Percentiles rank a stretch among this genome's conserved stretches.
phyloP scores from a whole-genome alignment of 1,139 yeast species.

The Suhomyces yuchorum region DNA sequence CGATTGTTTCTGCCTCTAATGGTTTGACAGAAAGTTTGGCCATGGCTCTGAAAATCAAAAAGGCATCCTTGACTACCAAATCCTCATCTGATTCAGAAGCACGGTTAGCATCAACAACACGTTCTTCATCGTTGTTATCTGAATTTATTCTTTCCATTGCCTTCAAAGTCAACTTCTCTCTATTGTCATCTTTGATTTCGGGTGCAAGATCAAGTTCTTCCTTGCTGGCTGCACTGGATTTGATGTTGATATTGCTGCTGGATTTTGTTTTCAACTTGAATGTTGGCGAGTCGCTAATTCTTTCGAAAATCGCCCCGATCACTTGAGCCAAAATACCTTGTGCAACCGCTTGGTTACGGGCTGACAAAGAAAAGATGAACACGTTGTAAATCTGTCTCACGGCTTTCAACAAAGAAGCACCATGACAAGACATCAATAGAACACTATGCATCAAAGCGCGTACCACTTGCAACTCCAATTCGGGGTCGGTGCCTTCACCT shows the following conservation, averaged over 20 bases:
- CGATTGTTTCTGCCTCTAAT: slow-evolving; percentile 68
- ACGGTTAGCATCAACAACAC: slow-evolving; percentile 50
- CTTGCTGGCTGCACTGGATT: slow-evolving; percentile 23
- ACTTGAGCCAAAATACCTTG: slow-evolving; percentile 95
- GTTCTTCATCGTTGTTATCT: slow-evolving; percentile 50
- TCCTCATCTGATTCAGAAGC: slow-evolving; percentile 60
- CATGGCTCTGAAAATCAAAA: slow-evolving; percentile 89
- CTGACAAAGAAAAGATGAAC: slow-evolving; percentile 77
- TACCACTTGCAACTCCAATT: slow-evolving; percentile 87
- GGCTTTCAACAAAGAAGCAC: slow-evolving; percentile 84
- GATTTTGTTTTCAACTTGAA: slow-evolving; percentile 21
- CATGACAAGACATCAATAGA: slow-evolving; percentile 83
- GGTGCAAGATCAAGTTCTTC: slow-evolving; percentile 17
- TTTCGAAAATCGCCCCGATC: slow-evolving; percentile 79
- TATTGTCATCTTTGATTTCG: slow-evolving; percentile 6
- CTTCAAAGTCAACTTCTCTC: slow-evolving; percentile 54
- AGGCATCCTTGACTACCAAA: slow-evolving; percentile 82
- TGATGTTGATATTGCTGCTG: slow-evolving; percentile 25
- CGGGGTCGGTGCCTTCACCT: slow-evolving; percentile 89
- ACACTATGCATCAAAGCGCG: slow-evolving; percentile 90
- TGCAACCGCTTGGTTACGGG: slow-evolving; percentile 89
- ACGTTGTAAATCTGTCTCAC: slow-evolving; percentile 92
- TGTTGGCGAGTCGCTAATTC: slow-evolving; percentile 49
- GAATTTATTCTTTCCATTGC: slow-evolving; percentile 58
- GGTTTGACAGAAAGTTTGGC: slow-evolving; percentile 87